Evolutionary conservation across 2,329 filamentous ascomycete species (phyloP), one percentile per base, ranked within the genome.

Genomic region (Onygenales sp.): DNA sequence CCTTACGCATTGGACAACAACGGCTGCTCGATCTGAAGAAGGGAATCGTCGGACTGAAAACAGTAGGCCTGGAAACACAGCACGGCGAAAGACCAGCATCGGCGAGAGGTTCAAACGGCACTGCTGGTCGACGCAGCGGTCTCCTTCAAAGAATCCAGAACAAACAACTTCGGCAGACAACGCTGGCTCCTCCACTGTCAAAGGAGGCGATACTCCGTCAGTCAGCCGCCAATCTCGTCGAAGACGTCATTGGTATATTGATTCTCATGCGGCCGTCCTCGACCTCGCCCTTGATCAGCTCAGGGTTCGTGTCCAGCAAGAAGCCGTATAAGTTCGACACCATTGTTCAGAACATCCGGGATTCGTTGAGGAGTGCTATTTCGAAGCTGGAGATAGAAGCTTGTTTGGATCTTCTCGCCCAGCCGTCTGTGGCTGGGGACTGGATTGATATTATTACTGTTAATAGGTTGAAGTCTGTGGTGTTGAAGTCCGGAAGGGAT

Each of bases 121-220:
- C 63, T 7, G 59, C 52, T 31, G 64, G 65, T 43, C 71, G 72
- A 14, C 67, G 69, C 50, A 83, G 86, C 73, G 82, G 81, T 51
- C 80, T 94, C 27, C 76, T 93, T 54, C 87, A 91, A 66, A 84
- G 87, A 48, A 80, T 94, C 58, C 84, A 86, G 58, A 76, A 79
- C 52, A 92, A 92, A 72, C 81, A 87, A 60, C 68, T 59, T 38
- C 66, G 62, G 33, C 72, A 71, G 75, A 79, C 65, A 66, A 79
- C 65, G 63, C 72, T 57, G 59, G 71, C 56, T 50, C 71, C 55
- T 54, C 74, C 54, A 0, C 78, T 77, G 0, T 72, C 78, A 0
- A 74, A 78, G 21, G 77, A 74, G 14, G 77, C 83, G 60, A 70
- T 87, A 2, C 73, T 79, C 57, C 83, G 84, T 10, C 78, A 76